Evolutionary conservation across 805 yeast species (phyloP), one percentile per base, ranked within the genome.

Genomic region (Nakazawaea populi): DNA sequence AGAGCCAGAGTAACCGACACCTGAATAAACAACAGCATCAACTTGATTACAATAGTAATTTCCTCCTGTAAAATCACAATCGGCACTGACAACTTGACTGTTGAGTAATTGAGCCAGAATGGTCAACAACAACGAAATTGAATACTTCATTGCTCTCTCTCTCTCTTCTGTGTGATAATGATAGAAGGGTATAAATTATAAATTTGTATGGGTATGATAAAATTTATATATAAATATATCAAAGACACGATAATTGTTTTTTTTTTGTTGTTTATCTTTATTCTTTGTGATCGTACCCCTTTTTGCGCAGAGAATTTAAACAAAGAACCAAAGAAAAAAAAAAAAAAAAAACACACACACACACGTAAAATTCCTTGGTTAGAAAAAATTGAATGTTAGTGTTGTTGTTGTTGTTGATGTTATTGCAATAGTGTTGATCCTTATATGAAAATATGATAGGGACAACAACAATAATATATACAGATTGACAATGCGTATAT

Each of bases 1-100:
- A 27, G 90, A 71, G 58, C 97, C 97, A 27, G 94, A 78, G 68
- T 76, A 89, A 36, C 98, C 98, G 52, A 94, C 79, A 58, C 82
- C 82, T 44, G 74, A 57, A 75, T 87, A 89, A 53, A 74, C 72
- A 54, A 88, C 75, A 55, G 88, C 91, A 55, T 70, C 61, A 48
- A 87, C 87, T 56, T 80, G 69, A 57, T 79, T 70, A 73, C 97
- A 90, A 80, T 86, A 91, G 76, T 84, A 85, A 75, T 89, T 89
- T 59, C 97, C 96, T 56, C 50, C 44, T 18, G 38, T 14, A 24
- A 12, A 36, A 9, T 60, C 52, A 50, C 71, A 66, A 11, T 51
- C 58, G 10, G 68, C 66, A 12, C 45, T 42, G 29, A 52, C 24
- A 18, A 18, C 24, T 51, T 11, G 52, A 58, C 6, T 61, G 30